Evolutionary conservation across 805 yeast species (phyloP).

Genomic region (Candida maesae): DNA sequence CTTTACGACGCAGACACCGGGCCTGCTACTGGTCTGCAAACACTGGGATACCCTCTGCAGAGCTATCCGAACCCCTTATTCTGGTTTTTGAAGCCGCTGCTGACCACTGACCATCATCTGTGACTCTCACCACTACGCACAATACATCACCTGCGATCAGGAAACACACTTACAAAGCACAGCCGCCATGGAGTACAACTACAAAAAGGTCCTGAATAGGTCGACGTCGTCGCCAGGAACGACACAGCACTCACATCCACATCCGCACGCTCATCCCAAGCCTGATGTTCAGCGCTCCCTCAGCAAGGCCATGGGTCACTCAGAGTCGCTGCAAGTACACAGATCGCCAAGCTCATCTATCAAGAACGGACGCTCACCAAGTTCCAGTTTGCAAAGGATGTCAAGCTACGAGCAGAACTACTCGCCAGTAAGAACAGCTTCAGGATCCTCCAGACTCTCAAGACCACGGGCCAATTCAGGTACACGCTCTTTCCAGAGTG

Average conservation of each 20-base stretch:
- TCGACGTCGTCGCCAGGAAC: conserved; percentile 18
- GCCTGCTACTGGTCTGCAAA: too few species aligned
- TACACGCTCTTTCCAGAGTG: conserved; percentile 24
- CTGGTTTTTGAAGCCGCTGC: too few species aligned
- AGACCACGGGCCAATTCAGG: conserved; percentile 22
- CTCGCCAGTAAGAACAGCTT: conserved; percentile 26
- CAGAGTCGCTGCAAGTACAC: conserved; percentile 12
- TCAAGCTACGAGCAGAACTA: conserved; percentile 20
- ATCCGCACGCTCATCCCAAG: conserved; percentile 1
- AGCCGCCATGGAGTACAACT: conserved; percentile 10
- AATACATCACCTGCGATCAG: not conserved
- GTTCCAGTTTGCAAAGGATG: conserved; percentile 18
- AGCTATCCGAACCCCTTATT: too few species aligned
- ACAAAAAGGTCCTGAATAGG: conserved; percentile 17
- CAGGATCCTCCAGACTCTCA: conserved; percentile 16
- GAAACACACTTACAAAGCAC: not conserved
- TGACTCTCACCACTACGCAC: not conserved
- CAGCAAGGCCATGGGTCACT: conserved; percentile 5
- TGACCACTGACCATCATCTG: too few species aligned
- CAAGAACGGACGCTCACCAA: conserved; percentile 17
- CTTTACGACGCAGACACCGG: too few species aligned
- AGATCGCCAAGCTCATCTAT: conserved; percentile 22
- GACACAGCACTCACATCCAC: not conserved
- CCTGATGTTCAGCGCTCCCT: conserved; percentile 7
- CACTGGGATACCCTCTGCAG: too few species aligned